Base-by-base conservation (phyloP, 345 rosid species). In the Geranium rotundifolium region DNA sequence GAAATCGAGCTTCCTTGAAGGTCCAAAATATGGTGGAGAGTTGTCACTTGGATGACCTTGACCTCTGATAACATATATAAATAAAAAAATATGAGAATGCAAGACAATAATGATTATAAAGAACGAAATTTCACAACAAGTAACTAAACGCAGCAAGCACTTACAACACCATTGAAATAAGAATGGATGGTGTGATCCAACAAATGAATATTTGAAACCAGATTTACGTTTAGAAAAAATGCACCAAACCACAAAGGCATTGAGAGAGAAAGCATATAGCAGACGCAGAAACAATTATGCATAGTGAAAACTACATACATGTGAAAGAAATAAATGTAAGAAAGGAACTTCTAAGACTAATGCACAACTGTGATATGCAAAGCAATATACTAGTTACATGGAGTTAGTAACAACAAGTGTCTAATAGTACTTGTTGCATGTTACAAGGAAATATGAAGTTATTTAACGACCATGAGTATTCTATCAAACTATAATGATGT, bases 1-100 rank as follows among this genome's bases (percentile, higher is more conserved):
- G 69, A 93, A 93, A 75, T 93, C 99, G 56, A 92, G 78, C 82
- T 92, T 92, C 80, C 61, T 62, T 16, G 98, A 81, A 68, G 96
- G 95, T 64, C 98, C 98, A 79, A 89, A 92, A 68, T 75, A 79
- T 56, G 95, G 95, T 19, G 77, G 75, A 73, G 91, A 80, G 70
- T 77, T 66, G 62, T 84, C 91, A 63, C 82, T 73, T 19, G 98
- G 98, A 72, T 75, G 67, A 30, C 82, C 93, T 71, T 92, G 98
- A 63, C 98, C 98, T 77, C 99, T 93, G 73, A 54, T 62, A 69
- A 52, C 57, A 74, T 54, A 49, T 61, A 5, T 69, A 58, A 74
- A 63, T 10, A 55, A 19, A 52, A 37, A 29, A 18, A 7, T 12
- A 20, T 15, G 18, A 23, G 27, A 23, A 23, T 23, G 27, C 27